Base-by-base conservation (phyloP, 1,284 basidiomycete genomes). In the Cryptococcus sp. region DNA sequence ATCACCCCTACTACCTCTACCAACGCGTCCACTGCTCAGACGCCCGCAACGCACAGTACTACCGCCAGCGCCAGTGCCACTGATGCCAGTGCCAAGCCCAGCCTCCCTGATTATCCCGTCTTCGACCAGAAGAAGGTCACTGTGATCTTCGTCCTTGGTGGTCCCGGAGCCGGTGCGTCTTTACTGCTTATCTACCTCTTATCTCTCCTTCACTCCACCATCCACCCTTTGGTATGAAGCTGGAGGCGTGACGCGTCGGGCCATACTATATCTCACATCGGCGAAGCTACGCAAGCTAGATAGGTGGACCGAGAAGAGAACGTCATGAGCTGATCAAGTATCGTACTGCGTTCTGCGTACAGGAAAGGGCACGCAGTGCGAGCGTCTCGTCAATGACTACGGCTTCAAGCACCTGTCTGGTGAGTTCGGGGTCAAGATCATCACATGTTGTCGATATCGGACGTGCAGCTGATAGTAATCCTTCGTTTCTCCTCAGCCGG, bases 281-380 rank as follows among this genome's bases (percentile, higher is more conserved):
- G 5, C 31, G 3, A 35, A 35, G 7, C 31, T 35, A 13, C 8
- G 31, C 3, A 5, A 3, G 5, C 10, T 35, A 8, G 13, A 35
- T 35, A 8, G 4, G 31, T 10, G 31, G 13, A 35, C 4, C 3
- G 31, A 2, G 10, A 10, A 10, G 31, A 35, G 31, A 35, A 5
- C 13, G 7, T 13, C 2, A 47, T 44, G 23, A 38, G 38, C 25
- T 47, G 25, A 40, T 42, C 39, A 16, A 13, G 17, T 15, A 8
- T 35, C 53, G 42, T 47, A 50, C 50, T 48, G 38, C 6, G 25
- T 25, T 42, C 41, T 52, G 57, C 38, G 62, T 22, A 31, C 71
- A 93, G 94, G 95, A 65, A 99, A 99, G 80, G 96, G 96, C 53
- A 99, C 96, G 0, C 96, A 99, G 77, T 98, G 93, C 74, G 86